These are phyloP conservation scores for Viola odorata DNA, from an alignment of 345 rosid species.

Conservation along the genomic window DNA sequence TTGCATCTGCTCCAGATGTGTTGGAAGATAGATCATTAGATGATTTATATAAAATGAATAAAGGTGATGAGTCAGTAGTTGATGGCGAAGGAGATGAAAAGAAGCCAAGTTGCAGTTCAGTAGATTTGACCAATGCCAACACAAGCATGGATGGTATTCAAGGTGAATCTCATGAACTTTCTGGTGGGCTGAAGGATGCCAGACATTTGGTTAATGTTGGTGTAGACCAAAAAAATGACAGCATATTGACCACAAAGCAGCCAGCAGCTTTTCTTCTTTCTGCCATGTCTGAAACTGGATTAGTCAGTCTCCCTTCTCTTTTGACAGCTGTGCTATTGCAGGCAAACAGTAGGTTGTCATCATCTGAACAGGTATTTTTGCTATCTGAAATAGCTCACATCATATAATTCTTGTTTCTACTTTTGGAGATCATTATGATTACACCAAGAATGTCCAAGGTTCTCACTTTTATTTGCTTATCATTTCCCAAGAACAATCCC, in stretches of 20 bases:
- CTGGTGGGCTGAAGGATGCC: slow-evolving; percentile 32
- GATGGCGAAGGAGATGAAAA: slow-evolving; percentile 31
- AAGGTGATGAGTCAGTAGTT: slow-evolving; percentile 18
- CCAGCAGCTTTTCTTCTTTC: slow-evolving; percentile 49
- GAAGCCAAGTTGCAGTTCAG: slow-evolving; percentile 16
- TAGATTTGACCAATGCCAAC: slow-evolving; percentile 18
- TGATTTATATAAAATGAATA: slow-evolving; percentile 20
- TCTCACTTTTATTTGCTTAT: no score
- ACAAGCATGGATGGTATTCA: slow-evolving; percentile 10
- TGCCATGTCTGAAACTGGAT: slow-evolving; percentile 64
- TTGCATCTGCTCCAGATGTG: slow-evolving; percentile 18
- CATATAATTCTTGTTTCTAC: background rate
- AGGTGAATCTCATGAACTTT: slow-evolving; percentile 23
- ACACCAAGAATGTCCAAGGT: no score
- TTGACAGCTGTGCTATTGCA: slow-evolving; percentile 69
- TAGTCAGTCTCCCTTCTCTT: slow-evolving; percentile 73
- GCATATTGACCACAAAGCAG: slow-evolving; percentile 31
- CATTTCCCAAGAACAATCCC: no score
- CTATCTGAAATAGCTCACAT: background rate
- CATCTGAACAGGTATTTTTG: slow-evolving; percentile 55
- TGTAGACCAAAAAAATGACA: slow-evolving; percentile 23
- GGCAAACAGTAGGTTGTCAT: slow-evolving; percentile 60
- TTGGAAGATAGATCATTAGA: slow-evolving; percentile 31
- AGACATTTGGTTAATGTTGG: slow-evolving; percentile 18
- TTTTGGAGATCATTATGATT: background rate